Evolutionary conservation across 352 stramenopile genomes (phyloP).

Genomic region (Phytophthora rubi): DNA sequence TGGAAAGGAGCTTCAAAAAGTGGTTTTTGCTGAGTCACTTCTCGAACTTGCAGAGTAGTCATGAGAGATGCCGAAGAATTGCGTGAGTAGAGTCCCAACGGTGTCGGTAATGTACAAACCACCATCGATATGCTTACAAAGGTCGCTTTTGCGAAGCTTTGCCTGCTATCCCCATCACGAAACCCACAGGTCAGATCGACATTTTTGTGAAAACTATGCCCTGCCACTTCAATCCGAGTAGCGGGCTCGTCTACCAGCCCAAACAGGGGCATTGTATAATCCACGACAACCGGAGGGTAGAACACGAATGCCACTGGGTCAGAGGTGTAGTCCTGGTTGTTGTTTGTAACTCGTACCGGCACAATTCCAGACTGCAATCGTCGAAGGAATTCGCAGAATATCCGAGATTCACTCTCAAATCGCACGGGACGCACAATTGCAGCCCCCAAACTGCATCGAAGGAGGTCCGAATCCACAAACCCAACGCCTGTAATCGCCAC

Average conservation of each 20-base stretch:
- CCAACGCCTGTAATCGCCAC: slow-evolving; percentile 33
- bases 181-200: slow-evolving; percentile 32
- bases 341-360: slow-evolving; percentile 39
- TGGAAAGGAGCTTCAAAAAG: slow-evolving; percentile 40
- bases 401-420: slow-evolving; percentile 24
- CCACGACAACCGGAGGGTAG: slow-evolving; percentile 20
- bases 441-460: slow-evolving; percentile 36
- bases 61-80: slow-evolving; percentile 26
- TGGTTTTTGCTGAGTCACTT: slow-evolving; percentile 23
- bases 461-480: slow-evolving; percentile 35
- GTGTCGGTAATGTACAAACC: slow-evolving; percentile 23
- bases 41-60: slow-evolving; percentile 33
- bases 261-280: slow-evolving; percentile 29
- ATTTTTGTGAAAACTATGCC: slow-evolving; percentile 38
- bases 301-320: slow-evolving; percentile 23
- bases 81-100: background rate
- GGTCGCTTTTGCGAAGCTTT: background rate
- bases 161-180: background rate
- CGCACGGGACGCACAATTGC: slow-evolving; percentile 8
- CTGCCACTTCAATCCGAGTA: slow-evolving; percentile 28
- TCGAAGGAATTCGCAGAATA: slow-evolving; percentile 35
- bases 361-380: slow-evolving; percentile 23
- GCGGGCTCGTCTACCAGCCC: slow-evolving; percentile 18
- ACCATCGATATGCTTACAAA: slow-evolving; percentile 14
- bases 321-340: slow-evolving; percentile 48